Percentiles rank a stretch among this genome's conserved stretches.
Evolutionary conservation across 2,329 filamentous ascomycete genomes (phyloP).

Genomic region (Thielaviopsis populi): DNA sequence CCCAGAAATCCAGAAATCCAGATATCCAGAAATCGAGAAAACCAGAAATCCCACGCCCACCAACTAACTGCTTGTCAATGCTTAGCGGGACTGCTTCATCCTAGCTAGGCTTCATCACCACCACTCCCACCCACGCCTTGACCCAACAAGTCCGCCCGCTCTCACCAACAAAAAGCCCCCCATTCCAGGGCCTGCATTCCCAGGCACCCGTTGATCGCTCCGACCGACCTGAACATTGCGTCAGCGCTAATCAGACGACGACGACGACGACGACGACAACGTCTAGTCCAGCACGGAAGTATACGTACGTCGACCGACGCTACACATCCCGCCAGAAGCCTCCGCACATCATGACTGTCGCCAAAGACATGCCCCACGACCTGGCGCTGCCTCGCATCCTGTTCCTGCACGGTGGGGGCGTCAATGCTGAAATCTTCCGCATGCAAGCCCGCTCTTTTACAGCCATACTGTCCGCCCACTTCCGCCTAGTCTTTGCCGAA

Average conservation of each 20-base stretch:
- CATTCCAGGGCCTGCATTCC: not conserved
- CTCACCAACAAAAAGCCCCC: not conserved
- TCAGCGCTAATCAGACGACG: not conserved
- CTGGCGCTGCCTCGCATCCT: conserved; percentile 47
- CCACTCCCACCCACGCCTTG: not conserved
- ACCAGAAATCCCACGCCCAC: no score
- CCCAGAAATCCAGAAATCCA: no score
- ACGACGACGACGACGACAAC: not conserved
- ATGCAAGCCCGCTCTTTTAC: conserved; percentile 46
- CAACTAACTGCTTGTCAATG: not conserved
- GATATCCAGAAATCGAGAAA: no score
- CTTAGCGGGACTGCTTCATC: not conserved
- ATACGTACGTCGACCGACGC: not conserved
- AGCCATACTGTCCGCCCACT: conserved; percentile 35
- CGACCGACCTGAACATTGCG: not conserved
- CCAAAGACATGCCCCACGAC: conserved; percentile 7
- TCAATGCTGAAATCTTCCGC: conserved; percentile 54
- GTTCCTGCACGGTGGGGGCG: conserved; percentile 68
- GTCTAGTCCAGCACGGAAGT: not conserved
- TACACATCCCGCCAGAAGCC: not conserved
- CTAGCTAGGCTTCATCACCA: not conserved
- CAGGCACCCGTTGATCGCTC: not conserved
- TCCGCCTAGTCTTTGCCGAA: conserved; percentile 59
- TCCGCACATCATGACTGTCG: conserved; percentile 4
- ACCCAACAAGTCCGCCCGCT: not conserved